Base-by-base conservation (phyloP, 2,329 filamentous ascomycete genomes). In the Sporothrix curviconia region DNA sequence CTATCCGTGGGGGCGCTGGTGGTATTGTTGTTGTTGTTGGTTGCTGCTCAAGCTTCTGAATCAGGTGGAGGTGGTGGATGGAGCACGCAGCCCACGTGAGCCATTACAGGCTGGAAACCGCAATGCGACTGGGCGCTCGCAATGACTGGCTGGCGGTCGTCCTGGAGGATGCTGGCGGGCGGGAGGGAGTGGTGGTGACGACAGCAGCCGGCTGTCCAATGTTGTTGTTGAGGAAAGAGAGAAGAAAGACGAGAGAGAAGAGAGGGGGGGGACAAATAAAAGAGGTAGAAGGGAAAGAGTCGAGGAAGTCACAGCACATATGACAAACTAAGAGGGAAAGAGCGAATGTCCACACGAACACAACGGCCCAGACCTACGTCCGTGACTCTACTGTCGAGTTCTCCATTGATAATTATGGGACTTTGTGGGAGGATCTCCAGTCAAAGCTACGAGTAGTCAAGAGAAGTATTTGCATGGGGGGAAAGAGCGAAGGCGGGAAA, bases 121-220 rank as follows among this genome's bases (percentile, higher is more conserved):
- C 43, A 39, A 12, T 2, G 49, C 24, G 51, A 24, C 17, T 24
- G 51, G 39, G 51, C 25, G 37, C 50, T 24, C 50, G 28, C 22
- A 15, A 43, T 34, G 39, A 43, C 51, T 54, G 39, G 51, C 28
- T 4, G 11, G 19, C 28, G 37, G n/a, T 42, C 24, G 25, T 53
- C 50, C 34, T 39, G 24, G 32, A 17, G 49, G 36, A 28, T 40
- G 36, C 36, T 50, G 49, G 17, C 37, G 34, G 22, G 49, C 22
- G 14, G 49, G 7, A 24, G 6, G 47, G 47, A 24, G 28, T 17
- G 39, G 17, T 42, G 37, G 50, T 22, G 37, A 42, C 50, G 24
- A n/a, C 50, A 53, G 42, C 25, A 37, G 34, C 50, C 42, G 50
- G 37, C 37, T 53, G 50, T 53, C 37, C 36, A 34, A n/a, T 37